phyloP scores from a whole-genome alignment of 2,329 filamentous ascomycete genomes.

The Ophiostoma pallidulum region DNA sequence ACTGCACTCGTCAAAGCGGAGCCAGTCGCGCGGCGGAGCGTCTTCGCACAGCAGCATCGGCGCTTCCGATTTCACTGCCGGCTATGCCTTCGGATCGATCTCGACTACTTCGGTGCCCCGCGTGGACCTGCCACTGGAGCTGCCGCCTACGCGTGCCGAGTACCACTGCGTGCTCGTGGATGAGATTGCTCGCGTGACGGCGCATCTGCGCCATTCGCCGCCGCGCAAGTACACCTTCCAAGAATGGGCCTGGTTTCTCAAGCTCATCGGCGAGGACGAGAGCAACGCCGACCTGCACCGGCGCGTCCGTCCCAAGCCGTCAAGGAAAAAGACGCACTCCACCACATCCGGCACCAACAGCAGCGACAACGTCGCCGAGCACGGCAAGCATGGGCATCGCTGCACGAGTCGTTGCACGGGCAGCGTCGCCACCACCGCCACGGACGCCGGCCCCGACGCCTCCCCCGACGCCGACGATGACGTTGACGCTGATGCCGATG shows the following conservation, averaged over 20 bases:
- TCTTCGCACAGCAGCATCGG: neutral
- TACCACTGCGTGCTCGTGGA: constrained; percentile 59
- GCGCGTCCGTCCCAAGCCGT: constrained; percentile 21
- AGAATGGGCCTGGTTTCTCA: constrained; percentile 79
- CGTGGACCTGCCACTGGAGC: constrained; percentile 23
- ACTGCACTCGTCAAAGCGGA: neutral
- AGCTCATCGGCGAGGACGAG: constrained; percentile 62
- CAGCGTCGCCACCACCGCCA: neutral
- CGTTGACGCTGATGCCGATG: too few relatives aligned
- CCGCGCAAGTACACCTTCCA: constrained; percentile 65
- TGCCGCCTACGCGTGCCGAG: constrained; percentile 37
- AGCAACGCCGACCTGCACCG: constrained; percentile 39
- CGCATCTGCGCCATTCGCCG: constrained; percentile 49
- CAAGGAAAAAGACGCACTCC: neutral
- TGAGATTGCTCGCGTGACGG: constrained; percentile 58
- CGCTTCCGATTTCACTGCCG: constrained; percentile 5
- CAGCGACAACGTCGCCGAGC: neutral
- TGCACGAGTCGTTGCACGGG: too few relatives aligned
- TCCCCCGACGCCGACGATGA: too few relatives aligned
- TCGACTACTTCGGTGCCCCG: constrained; percentile 24
- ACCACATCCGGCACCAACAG: neutral
- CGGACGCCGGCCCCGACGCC: neutral
- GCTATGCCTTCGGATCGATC: constrained; percentile 6
- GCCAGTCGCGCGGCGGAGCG: neutral
- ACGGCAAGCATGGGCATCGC: too few relatives aligned